Percentiles rank a stretch among this genome's conserved stretches.
Evolutionary conservation across 371 early-diverging fungal species (phyloP).

Genomic region (Mortierella sp.): DNA sequence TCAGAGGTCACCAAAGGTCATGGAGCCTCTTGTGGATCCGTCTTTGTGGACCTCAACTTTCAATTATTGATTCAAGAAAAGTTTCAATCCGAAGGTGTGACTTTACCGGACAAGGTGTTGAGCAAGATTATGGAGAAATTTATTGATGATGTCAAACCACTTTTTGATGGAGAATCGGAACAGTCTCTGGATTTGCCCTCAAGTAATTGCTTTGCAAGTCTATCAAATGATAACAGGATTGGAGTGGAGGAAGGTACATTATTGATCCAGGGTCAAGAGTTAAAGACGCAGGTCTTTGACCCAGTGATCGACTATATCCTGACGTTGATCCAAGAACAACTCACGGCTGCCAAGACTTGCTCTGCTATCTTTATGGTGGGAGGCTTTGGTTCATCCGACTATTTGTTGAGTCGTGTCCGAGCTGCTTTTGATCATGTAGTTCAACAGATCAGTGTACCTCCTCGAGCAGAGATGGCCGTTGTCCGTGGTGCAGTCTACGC

Average conservation of each 20-base stretch:
- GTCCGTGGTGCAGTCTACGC: slow-evolving; percentile 54
- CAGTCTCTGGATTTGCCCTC: slow-evolving; percentile 61
- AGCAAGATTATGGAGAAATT: slow-evolving; percentile 66
- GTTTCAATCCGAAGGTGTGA: slow-evolving; percentile 57
- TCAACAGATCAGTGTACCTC: slow-evolving; percentile 24
- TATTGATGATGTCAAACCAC: slow-evolving; percentile 63
- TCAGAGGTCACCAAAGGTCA: slow-evolving; percentile 68
- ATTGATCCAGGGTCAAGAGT: slow-evolving; percentile 20
- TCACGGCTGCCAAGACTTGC: slow-evolving; percentile 54
- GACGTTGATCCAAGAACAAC: slow-evolving; percentile 65
- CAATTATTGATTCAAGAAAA: slow-evolving; percentile 59
- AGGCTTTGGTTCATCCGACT: slow-evolving; percentile 61
- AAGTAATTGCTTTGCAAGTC: slow-evolving; percentile 58
- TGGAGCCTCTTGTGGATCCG: slow-evolving; percentile 65
- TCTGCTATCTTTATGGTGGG: slow-evolving; percentile 61
- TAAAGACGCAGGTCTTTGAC: slow-evolving; percentile 62
- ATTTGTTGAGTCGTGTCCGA: slow-evolving; percentile 53
- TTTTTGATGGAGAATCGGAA: slow-evolving; percentile 64
- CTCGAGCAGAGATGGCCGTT: slow-evolving; percentile 51
- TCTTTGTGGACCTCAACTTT: slow-evolving; percentile 67
- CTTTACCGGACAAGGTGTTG: slow-evolving; percentile 63
- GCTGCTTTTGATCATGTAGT: slow-evolving; percentile 24
- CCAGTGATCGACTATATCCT: slow-evolving; percentile 69
- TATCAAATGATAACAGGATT: slow-evolving; percentile 59
- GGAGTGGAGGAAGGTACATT: slow-evolving; percentile 50